phyloP scores from a whole-genome alignment of 1,284 basidiomycete genomes.

The Austroboletus niveus region DNA sequence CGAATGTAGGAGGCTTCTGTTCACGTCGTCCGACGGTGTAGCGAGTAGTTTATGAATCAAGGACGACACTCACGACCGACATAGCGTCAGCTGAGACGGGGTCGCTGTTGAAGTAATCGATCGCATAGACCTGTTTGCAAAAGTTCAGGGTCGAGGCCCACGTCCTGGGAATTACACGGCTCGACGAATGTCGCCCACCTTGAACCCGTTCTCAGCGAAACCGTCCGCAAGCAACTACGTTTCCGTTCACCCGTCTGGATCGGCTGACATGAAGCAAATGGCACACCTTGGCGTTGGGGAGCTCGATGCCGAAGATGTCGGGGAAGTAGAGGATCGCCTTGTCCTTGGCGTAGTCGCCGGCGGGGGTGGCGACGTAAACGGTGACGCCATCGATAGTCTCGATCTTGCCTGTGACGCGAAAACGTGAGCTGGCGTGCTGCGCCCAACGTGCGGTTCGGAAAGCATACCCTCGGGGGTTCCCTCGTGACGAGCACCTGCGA shows the following conservation, averaged over 20 bases:
- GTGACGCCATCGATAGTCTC: conserved; percentile 47
- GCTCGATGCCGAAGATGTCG: conserved; percentile 61
- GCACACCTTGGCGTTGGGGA: conserved; percentile 49
- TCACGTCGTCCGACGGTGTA: background rate
- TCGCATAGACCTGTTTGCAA: conserved; percentile 49
- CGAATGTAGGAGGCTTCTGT: conserved; percentile 29
- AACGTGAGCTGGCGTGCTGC: background rate
- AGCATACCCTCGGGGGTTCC: conserved; percentile 20
- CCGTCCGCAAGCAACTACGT: conserved; percentile 64
- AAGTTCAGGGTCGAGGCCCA: background rate
- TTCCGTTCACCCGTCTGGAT: background rate
- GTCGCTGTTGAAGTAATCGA: conserved; percentile 48
- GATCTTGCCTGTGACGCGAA: conserved; percentile 3
- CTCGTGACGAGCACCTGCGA: conserved; percentile 23
- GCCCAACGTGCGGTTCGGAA: background rate
- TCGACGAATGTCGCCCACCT: conserved; percentile 36
- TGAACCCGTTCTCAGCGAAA: conserved; percentile 72
- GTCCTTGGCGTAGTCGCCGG: conserved; percentile 48
- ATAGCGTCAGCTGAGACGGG: conserved; percentile 28
- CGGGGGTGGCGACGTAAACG: conserved; percentile 51
- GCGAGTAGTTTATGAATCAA: background rate
- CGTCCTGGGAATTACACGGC: no score
- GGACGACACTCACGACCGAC: conserved; percentile 7
- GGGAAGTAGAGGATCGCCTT: conserved; percentile 58
- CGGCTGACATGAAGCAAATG: conserved; percentile 1